Evolutionary conservation across 352 stramenopile genomes (phyloP).

Genomic region (Globisporangium polare): DNA sequence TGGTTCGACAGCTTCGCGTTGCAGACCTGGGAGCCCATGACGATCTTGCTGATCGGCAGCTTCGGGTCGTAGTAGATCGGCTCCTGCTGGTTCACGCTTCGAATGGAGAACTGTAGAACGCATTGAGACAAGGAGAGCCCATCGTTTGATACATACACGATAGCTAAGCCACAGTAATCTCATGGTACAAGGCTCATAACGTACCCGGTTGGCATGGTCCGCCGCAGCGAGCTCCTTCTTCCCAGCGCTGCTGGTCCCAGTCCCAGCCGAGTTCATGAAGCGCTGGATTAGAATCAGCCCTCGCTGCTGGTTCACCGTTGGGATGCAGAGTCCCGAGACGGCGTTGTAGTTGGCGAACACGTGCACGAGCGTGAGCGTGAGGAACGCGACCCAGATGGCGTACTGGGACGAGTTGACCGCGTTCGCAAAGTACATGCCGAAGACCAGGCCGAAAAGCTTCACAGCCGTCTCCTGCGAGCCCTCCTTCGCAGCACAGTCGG

Average conservation of each 20-base stretch:
- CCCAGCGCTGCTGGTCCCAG: conserved; percentile 4
- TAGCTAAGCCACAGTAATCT: not conserved
- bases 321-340: conserved; percentile 86
- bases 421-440: conserved; percentile 84
- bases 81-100: conserved; percentile 58
- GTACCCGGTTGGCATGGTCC: conserved; percentile 25
- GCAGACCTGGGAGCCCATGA: conserved; percentile 61
- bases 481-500: conserved; percentile 94
- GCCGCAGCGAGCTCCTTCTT: conserved; percentile 22
- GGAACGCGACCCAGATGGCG: conserved; percentile 90
- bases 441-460: conserved; percentile 90
- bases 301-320: conserved; percentile 83
- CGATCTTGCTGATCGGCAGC: conserved; percentile 39
- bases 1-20: conserved; percentile 27
- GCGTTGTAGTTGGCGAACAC: conserved; percentile 93
- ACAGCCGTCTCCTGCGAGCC: conserved; percentile 95
- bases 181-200: not conserved
- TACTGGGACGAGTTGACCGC: conserved; percentile 55
- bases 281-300: conserved; percentile 51
- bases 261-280: conserved; percentile 27
- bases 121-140: not conserved
- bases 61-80: conserved; percentile 48
- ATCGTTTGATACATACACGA: not conserved
- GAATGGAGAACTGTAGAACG: conserved; percentile 39
- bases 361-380: conserved; percentile 90